Evolutionary conservation across 2,329 filamentous ascomycete species (phyloP).

Genomic region (Neophaeococcomyces mojaviensis): DNA sequence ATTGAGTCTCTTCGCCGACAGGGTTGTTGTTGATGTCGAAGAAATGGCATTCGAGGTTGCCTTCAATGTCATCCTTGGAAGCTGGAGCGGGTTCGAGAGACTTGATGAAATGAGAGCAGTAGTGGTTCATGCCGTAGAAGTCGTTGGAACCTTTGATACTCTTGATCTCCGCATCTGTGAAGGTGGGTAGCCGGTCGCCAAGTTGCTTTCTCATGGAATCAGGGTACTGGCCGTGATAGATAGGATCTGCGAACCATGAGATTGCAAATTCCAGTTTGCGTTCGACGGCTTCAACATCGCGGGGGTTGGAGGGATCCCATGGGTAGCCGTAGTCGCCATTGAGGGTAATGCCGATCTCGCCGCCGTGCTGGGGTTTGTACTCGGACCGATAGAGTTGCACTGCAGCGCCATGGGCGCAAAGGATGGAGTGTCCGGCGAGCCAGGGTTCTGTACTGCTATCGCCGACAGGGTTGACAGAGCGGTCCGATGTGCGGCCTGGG

Average conservation of each 20-base stretch:
- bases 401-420: slow-evolving; percentile 71
- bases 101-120: slow-evolving; percentile 80
- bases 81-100: slow-evolving; percentile 50
- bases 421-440: slow-evolving; percentile 72
- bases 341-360: slow-evolving; percentile 79
- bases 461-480: slow-evolving; percentile 60
- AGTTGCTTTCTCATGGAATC: slow-evolving; percentile 76
- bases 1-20: slow-evolving; percentile 78
- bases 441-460: slow-evolving; percentile 73
- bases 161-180: slow-evolving; percentile 62
- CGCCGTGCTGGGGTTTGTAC: slow-evolving; percentile 64
- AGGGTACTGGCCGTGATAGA: slow-evolving; percentile 79
- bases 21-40: slow-evolving; percentile 63
- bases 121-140: slow-evolving; percentile 94
- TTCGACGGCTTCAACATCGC: slow-evolving; percentile 66
- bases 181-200: slow-evolving; percentile 66
- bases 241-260: slow-evolving; percentile 79
- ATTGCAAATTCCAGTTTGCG: slow-evolving; percentile 84
- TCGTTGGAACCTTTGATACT: slow-evolving; percentile 82
- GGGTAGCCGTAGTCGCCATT: slow-evolving; percentile 80
- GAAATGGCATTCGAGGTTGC: slow-evolving; percentile 66
- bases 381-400: slow-evolving; percentile 78
- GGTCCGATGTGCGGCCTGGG: slow-evolving; percentile 72
- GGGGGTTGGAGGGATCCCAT: slow-evolving; percentile 69
- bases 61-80: slow-evolving; percentile 60